A percentile compares a stretch with the other conserved stretches of the same genome.
These are phyloP conservation scores for Jamesozyma jinghongensis DNA, from an alignment of 805 yeast species.

Conservation along the genomic window DNA sequence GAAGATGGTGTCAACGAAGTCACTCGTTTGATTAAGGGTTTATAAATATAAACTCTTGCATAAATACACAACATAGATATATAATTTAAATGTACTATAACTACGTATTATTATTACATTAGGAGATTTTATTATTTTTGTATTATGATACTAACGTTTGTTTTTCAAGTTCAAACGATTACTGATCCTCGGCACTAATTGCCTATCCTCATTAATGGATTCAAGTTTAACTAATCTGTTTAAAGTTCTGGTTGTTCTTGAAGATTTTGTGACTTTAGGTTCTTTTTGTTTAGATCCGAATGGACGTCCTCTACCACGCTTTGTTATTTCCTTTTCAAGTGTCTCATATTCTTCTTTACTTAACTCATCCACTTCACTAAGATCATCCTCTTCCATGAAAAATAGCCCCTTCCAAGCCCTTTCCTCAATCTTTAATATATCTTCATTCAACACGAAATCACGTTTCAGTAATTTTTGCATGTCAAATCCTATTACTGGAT, in stretches of 20 bases:
- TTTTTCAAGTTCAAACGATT: no score
- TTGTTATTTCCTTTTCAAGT: background rate
- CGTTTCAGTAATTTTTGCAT: constrained; percentile 7
- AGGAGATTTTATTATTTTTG: no score
- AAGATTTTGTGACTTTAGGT: background rate
- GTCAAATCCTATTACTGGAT: constrained; percentile 8
- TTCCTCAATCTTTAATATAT: constrained; percentile 9
- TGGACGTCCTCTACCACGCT: constrained; percentile 1
- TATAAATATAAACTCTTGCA: constrained; percentile 25
- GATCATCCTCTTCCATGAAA: constrained; percentile 24
- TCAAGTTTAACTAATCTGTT: no score
- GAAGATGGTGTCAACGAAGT: constrained; percentile 53
- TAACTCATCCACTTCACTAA: constrained; percentile 27
- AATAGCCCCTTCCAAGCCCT: constrained; percentile 26
- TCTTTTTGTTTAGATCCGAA: background rate
- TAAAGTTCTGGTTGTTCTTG: no score
- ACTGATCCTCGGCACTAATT: no score
- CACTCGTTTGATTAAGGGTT: constrained; percentile 50
- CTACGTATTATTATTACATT: no score
- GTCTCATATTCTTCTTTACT: background rate
- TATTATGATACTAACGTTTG: no score
- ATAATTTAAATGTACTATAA: no score
- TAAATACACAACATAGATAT: no score
- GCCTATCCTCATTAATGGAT: no score
- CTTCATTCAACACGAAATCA: constrained; percentile 27